Conservation (phyloP, 2,329 filamentous ascomycete species). For the Fusarium sublunatum region DNA sequence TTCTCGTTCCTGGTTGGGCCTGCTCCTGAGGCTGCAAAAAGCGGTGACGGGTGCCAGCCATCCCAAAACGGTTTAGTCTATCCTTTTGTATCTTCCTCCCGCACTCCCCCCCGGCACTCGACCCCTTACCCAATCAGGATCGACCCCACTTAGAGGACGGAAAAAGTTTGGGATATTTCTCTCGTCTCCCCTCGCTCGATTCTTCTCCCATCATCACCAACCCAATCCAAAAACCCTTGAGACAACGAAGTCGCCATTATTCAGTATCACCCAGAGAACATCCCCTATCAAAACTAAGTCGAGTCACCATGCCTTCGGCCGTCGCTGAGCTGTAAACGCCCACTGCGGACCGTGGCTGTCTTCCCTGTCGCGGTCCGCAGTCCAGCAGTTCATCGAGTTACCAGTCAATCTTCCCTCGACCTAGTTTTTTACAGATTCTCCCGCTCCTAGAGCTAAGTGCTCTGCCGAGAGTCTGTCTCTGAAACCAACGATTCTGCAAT, state of each 20-base stretch:
- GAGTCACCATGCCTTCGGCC: slow-evolving; percentile 77
- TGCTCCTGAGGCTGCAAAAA: slow-evolving; percentile 41
- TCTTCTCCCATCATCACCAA: slow-evolving; percentile 49
- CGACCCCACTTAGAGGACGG: slow-evolving; percentile 40
- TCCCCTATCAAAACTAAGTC: slow-evolving; percentile 71
- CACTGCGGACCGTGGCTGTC: slow-evolving; percentile 74
- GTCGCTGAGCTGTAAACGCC: slow-evolving; percentile 92
- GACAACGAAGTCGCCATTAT: slow-evolving; percentile 73
- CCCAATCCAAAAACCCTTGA: slow-evolving; percentile 52
- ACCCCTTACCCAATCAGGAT: slow-evolving; percentile 36
- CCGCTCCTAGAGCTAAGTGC: slow-evolving; percentile 55
- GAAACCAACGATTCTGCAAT: slow-evolving; percentile 49
- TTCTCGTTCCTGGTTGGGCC: slow-evolving; percentile 29
- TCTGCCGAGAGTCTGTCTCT: slow-evolving; percentile 54
- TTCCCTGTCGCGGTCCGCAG: slow-evolving; percentile 71
- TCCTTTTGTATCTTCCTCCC: slow-evolving; percentile 24
- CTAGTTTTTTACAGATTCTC: slow-evolving; percentile 72
- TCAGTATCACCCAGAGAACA: slow-evolving; percentile 49
- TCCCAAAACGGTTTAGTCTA: slow-evolving; percentile 32
- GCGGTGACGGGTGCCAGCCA: slow-evolving; percentile 44
- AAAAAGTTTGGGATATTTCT: slow-evolving; percentile 50
- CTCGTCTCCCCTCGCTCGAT: slow-evolving; percentile 43
- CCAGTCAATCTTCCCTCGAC: slow-evolving; percentile 69
- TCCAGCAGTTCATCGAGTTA: slow-evolving; percentile 87
- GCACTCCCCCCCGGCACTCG: slow-evolving; percentile 35